These are phyloP conservation scores for Lyophyllum atratum DNA, from an alignment of 768 basidiomycete species.

Conservation along the genomic window DNA sequence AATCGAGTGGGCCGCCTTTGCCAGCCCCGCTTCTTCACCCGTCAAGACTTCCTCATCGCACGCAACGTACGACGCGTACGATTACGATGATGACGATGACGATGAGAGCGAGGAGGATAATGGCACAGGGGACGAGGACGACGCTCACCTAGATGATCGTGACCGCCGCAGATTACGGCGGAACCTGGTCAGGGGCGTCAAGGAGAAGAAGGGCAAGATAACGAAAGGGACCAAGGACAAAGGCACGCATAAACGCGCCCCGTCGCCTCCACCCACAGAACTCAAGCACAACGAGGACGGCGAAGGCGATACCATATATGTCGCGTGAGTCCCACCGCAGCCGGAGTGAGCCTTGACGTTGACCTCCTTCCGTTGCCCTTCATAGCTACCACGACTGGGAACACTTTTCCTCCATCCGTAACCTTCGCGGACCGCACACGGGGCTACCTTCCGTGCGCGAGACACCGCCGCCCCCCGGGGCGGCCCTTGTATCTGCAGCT, in stretches of 20 bases:
- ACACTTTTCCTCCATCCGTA: constrained; percentile 93
- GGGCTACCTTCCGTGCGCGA: constrained; percentile 72
- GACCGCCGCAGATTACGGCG: constrained; percentile 46
- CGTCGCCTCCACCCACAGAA: background rate
- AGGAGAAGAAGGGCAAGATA: constrained; percentile 13
- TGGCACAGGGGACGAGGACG: constrained; percentile 26
- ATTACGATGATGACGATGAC: constrained; percentile 10
- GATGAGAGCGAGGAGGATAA: constrained; percentile 1
- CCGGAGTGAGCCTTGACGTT: constrained; percentile 1
- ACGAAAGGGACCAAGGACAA: background rate
- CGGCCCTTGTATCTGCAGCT: constrained; percentile 31
- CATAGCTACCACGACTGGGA: constrained; percentile 90
- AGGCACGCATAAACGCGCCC: background rate
- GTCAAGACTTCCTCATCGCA: constrained; percentile 11
- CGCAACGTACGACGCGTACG: constrained; percentile 8
- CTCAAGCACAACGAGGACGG: constrained; percentile 20
- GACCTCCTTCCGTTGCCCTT: no score
- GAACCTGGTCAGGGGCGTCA: constrained; percentile 27
- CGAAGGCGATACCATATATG: constrained; percentile 59
- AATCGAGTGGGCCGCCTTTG: constrained; percentile 77
- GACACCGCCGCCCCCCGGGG: constrained; percentile 33
- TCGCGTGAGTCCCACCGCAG: constrained; percentile 65
- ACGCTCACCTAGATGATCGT: constrained; percentile 31
- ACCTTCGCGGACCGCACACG: constrained; percentile 78
- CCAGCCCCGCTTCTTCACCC: constrained; percentile 30